These are phyloP conservation scores for Pythium inflatum DNA, from an alignment of 352 stramenopile genomes.

Conservation along the genomic window DNA sequence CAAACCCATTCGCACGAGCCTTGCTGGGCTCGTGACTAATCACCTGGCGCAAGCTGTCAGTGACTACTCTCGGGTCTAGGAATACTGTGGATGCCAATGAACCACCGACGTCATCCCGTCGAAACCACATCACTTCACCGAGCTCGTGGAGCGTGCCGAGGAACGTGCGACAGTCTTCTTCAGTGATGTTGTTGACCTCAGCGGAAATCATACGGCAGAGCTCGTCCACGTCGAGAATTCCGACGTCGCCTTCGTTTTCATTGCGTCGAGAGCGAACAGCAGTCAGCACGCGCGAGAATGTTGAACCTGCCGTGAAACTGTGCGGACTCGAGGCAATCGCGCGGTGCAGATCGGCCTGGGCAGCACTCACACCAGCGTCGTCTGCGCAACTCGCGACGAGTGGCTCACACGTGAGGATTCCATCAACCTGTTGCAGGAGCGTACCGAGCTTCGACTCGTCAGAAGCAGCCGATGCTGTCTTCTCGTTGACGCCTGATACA, in stretches of 20 bases:
- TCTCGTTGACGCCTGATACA: too few species aligned
- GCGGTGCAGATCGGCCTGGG: not conserved
- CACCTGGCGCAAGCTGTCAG: conserved; percentile 30
- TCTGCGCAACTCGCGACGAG: too few species aligned
- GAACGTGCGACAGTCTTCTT: conserved; percentile 13
- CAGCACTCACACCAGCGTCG: conserved; percentile 8
- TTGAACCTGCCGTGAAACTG: not conserved
- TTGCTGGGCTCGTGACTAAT: conserved; percentile 14
- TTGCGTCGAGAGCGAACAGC: not conserved
- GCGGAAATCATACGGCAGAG: not conserved
- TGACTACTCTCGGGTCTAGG: conserved; percentile 32
- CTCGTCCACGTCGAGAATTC: not conserved
- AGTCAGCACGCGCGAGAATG: not conserved
- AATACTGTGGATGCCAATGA: conserved; percentile 6
- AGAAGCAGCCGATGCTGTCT: too few species aligned
- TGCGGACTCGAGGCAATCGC: not conserved
- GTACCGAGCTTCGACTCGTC: too few species aligned
- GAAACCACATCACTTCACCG: conserved; percentile 26
- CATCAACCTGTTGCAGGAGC: too few species aligned
- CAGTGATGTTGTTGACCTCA: conserved; percentile 10
- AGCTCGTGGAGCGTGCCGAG: conserved; percentile 22
- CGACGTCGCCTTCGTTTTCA: too few species aligned
- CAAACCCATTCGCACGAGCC: not conserved
- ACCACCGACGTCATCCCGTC: conserved; percentile 12
- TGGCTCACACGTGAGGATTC: too few species aligned